Conservation (phyloP, 2,329 filamentous ascomycete species). For the Clonostachys rosea region DNA sequence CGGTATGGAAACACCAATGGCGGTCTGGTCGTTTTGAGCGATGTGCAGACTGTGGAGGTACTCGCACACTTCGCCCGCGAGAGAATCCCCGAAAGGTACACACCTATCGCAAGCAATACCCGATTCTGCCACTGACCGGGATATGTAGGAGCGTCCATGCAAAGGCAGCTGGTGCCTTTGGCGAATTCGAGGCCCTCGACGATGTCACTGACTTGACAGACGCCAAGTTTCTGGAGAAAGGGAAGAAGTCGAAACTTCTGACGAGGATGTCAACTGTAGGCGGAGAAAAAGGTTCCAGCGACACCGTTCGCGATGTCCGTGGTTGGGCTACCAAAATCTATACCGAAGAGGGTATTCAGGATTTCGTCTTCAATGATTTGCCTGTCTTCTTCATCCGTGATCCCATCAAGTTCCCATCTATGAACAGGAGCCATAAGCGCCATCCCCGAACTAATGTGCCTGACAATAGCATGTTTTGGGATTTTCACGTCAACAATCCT, state of each 20-base stretch:
- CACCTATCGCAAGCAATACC: not conserved
- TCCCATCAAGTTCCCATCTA: constrained; percentile 38
- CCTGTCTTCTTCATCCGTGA: constrained; percentile 72
- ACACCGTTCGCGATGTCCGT: constrained; percentile 78
- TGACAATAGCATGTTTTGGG: constrained; percentile 51
- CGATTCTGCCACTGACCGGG: not conserved
- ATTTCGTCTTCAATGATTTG: constrained; percentile 62
- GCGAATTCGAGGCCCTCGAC: constrained; percentile 63
- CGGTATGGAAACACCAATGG: constrained; percentile 15
- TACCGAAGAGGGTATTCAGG: constrained; percentile 74
- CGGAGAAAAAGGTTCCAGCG: constrained; percentile 69
- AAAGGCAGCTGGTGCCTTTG: constrained; percentile 64
- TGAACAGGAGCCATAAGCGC: constrained; percentile 38
- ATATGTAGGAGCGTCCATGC: constrained; percentile 50
- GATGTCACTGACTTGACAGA: constrained; percentile 64
- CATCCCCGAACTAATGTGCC: constrained; percentile 19
- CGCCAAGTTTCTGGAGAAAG: constrained; percentile 53
- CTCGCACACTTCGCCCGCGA: constrained; percentile 55
- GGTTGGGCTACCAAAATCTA: constrained; percentile 68
- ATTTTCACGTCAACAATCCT: constrained; percentile 62
- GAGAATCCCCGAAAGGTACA: constrained; percentile 46
- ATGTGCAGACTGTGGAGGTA: constrained; percentile 50
- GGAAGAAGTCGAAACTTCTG: constrained; percentile 54
- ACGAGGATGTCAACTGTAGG: constrained; percentile 75
- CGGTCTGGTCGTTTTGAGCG: constrained; percentile 38